These are phyloP conservation scores for Thelonectria olida DNA, from an alignment of 2,329 filamentous ascomycete species.

Conservation along the genomic window DNA sequence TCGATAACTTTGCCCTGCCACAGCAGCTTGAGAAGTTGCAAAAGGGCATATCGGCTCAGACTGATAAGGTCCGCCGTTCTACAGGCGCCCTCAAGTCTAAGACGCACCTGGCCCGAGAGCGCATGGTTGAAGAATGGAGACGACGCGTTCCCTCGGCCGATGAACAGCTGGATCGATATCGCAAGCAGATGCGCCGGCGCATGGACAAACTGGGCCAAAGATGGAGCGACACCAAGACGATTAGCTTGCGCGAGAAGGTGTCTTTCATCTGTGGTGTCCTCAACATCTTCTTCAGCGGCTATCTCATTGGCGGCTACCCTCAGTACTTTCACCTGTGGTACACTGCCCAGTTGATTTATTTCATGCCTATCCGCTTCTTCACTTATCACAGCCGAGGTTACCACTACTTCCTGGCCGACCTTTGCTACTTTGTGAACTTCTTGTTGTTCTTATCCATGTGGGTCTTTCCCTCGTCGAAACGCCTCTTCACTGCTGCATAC, in stretches of 20 bases:
- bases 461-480: constrained; percentile 89
- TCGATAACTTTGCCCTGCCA: constrained; percentile 92
- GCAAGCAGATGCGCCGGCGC: constrained; percentile 83
- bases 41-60: constrained; percentile 82
- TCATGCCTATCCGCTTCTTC: constrained; percentile 95
- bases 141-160: constrained; percentile 86
- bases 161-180: constrained; percentile 91
- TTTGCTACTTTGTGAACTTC: constrained; percentile 98
- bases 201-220: constrained; percentile 87
- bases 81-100: constrained; percentile 81
- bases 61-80: constrained; percentile 84
- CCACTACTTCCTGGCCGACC: constrained; percentile 95
- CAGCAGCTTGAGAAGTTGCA: constrained; percentile 93
- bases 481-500: constrained; percentile 90
- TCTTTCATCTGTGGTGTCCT: constrained; percentile 96
- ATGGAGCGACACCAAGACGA: constrained; percentile 90
- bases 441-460: constrained; percentile 84
- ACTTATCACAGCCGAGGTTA: constrained; percentile 92
- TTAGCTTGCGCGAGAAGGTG: constrained; percentile 91
- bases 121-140: constrained; percentile 93
- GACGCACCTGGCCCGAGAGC: constrained; percentile 82
- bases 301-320: constrained; percentile 86
- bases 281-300: constrained; percentile 97
- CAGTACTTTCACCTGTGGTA: constrained; percentile 95
- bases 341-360: constrained; percentile 85